phyloP scores from a whole-genome alignment of 306 rosid genomes.

The Fragaria iinumae region DNA sequence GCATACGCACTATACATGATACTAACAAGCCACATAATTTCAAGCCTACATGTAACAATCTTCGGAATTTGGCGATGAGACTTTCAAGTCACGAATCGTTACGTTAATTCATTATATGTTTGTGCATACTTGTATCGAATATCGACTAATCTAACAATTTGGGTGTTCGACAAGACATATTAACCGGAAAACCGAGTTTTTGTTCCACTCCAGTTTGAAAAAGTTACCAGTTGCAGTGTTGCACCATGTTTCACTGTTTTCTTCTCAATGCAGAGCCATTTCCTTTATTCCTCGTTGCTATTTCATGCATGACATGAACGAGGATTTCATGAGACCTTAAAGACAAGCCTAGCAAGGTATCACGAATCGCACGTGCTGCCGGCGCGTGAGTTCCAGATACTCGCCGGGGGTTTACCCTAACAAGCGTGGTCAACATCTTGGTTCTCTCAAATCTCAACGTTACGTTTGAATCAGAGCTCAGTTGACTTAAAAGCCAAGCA shows the following conservation, averaged over 20 bases:
- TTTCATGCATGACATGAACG: slow-evolving; percentile 9
- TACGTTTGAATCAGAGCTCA: slow-evolving; percentile 27
- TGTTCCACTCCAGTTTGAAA: no score
- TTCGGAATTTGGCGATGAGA: no score
- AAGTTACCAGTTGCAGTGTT: neutral
- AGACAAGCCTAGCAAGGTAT: slow-evolving; percentile 19
- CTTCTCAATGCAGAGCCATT: neutral
- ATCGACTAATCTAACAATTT: no score
- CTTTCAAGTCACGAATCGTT: no score
- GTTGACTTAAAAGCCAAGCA: slow-evolving; percentile 38
- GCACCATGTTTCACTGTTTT: neutral
- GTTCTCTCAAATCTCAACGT: slow-evolving; percentile 22
- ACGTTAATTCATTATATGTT: no score
- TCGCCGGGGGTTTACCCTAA: slow-evolving; percentile 28
- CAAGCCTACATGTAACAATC: no score
- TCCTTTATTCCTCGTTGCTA: neutral
- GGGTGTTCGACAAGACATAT: no score
- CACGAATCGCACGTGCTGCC: slow-evolving; percentile 46
- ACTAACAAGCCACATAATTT: no score
- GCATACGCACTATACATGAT: neutral
- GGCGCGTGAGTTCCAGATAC: slow-evolving; percentile 22
- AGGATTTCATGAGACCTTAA: slow-evolving; percentile 4
- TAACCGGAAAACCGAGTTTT: no score
- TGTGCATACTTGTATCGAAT: no score
- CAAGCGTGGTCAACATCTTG: slow-evolving; percentile 31